These are phyloP conservation scores for Aaosphaeria arxii DNA, from an alignment of 2,329 filamentous ascomycete species.

Conservation along the genomic window DNA sequence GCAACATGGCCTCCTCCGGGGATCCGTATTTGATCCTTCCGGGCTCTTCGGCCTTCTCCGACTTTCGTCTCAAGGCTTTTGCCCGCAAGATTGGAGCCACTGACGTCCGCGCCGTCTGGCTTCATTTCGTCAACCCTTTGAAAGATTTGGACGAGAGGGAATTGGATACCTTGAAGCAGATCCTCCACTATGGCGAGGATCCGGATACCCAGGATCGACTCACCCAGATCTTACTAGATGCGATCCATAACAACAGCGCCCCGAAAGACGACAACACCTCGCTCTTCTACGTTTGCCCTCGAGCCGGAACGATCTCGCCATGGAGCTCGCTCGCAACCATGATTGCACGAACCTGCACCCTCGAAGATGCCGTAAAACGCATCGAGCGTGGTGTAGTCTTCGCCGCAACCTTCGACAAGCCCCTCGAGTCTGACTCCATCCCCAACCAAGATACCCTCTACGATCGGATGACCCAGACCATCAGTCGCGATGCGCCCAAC, in stretches of 20 bases:
- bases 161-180: conserved; percentile 53
- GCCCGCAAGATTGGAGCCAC: conserved; percentile 46
- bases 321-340: conserved; percentile 97
- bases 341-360: conserved; percentile 87
- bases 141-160: conserved; percentile 42
- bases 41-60: conserved; percentile 54
- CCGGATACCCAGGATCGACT: conserved; percentile 46
- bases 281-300: conserved; percentile 72
- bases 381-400: conserved; percentile 86
- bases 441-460: conserved; percentile 70
- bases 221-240: conserved; percentile 45
- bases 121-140: conserved; percentile 49
- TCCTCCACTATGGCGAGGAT: conserved; percentile 59
- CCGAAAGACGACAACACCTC: conserved; percentile 51
- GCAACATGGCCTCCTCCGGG: conserved; percentile 28
- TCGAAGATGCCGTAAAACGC: conserved; percentile 68
- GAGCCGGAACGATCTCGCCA: conserved; percentile 80
- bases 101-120: conserved; percentile 49
- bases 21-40: conserved; percentile 45
- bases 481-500: conserved; percentile 65
- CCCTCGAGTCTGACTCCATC: conserved; percentile 50
- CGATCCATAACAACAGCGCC: conserved; percentile 48
- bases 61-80: conserved; percentile 47
- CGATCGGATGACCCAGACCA: conserved; percentile 93
- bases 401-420: conserved; percentile 59